A percentile compares a stretch with the other conserved stretches of the same genome.
Evolutionary conservation across 257 asterid genomes (phyloP).

Genomic region (Solanum habrochaites): DNA sequence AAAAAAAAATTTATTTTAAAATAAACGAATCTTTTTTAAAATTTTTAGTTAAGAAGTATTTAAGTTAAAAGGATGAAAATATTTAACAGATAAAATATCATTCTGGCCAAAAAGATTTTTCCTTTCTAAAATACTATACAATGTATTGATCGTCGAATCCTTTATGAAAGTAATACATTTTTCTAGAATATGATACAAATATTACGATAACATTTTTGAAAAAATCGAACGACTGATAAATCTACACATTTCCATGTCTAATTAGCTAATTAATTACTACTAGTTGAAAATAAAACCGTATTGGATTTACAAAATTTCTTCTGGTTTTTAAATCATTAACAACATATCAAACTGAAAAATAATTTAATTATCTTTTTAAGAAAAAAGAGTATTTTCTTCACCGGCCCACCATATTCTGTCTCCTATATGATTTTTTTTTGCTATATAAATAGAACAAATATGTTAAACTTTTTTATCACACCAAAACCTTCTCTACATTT

Average conservation of each 20-base stretch:
- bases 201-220: background rate
- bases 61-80: too few species aligned
- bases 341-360: background rate
- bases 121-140: background rate
- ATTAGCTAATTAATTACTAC: background rate
- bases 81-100: too few species aligned
- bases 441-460: conserved; percentile 19
- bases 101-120: too few species aligned
- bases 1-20: too few species aligned
- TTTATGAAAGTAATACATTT: background rate
- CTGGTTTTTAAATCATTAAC: background rate
- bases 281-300: background rate
- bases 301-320: background rate
- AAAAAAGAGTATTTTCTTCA: background rate
- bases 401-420: conserved; percentile 8
- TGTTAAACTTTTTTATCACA: background rate
- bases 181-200: background rate
- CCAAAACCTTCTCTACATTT: background rate
- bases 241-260: background rate
- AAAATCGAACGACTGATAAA: background rate
- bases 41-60: too few species aligned
- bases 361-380: background rate
- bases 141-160: background rate
- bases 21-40: too few species aligned
- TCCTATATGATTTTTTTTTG: background rate